Evolutionary conservation across 179 eudicot genomes (phyloP), one percentile per base, ranked within the genome.

Genomic region (Beta corolliflora): DNA sequence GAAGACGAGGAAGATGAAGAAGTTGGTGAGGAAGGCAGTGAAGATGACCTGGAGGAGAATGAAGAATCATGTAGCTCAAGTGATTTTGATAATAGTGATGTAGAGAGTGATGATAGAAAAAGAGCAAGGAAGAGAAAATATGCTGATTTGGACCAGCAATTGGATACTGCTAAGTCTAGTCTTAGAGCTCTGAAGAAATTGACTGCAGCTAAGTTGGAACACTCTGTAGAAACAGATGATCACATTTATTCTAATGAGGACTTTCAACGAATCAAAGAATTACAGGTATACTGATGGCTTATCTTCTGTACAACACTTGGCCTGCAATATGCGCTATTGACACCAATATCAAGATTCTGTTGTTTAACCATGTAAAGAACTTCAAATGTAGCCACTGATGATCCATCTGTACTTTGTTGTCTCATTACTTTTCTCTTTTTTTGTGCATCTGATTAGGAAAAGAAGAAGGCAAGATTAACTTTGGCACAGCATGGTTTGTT

Each of bases 181-280:
- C 98, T 92, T 79, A 86, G 97, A 78, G 94, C 97, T 72, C 84
- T 96, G 65, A 96, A 94, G 88, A 92, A 85, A 80, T 81, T 96
- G 80, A 91, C 97, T 7, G 92, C 89, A 83, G 85, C 84, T 21
- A 90, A 88, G 85, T 44, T 66, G 78, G 88, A 77, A 59, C 53
- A 53, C 60, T 73, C 75, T 4, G 8, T 82, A 58, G 89, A 80
- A 75, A 19, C 87, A 7, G 80, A 84, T 59, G 95, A 94, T 90
- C 92, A 85, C 68, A 92, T 96, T 75, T 91, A 91, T 77, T 94
- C 99, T 56, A 92, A 96, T 72, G 99, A 96, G 90, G 96, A 96
- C 73, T 92, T 92, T 90, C 88, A 86, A 68, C 88, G 90, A 81
- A 94, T 96, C 73, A 94, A 83, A 88, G 91, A 88, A 79, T 84